Evolutionary conservation across 2,329 filamentous ascomycete genomes (phyloP), one percentile per base, ranked within the genome.

Genomic region (Penicillium thymicola): DNA sequence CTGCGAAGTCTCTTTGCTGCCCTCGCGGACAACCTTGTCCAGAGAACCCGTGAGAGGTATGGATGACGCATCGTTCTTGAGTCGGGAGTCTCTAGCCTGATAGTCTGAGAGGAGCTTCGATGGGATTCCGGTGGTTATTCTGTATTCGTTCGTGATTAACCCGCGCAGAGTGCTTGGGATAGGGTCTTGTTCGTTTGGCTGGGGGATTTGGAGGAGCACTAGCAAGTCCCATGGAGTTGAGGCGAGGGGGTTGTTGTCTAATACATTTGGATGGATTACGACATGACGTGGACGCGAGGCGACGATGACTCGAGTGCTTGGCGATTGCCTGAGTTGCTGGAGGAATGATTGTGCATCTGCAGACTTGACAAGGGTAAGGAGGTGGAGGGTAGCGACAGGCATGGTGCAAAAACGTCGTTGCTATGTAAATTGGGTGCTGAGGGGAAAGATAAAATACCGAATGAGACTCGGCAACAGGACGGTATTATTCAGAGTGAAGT

Each of bases 1-100:
- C 68, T 86, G 80, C 1, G 76, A 72, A 1, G 76, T 34, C 27
- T 58, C 34, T 58, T 73, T 60, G 61, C 72, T 14, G 14, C 38
- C 38, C 18, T 23, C 38, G 38, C 11, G 38, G 38, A 62, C 59
- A 0, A 61, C 18, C 6, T 60, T 60, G 45, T 71, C 44, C 44
- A 78, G 60, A 4, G 60, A 66, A 0, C 67, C 68, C 5, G 68
- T 70, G 8, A 70, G 47, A 4, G 69, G 64, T 21, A 23, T 41
- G 8, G 58, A 51, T 1, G 54, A 21, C 1, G 68, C 38, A 14
- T 41, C 18, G 18, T 41, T 11, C 58, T 42, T 7, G 46, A 51
- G 44, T 68, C 67, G 5, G 70, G 57, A 21, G 51, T 51, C 64
- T n/a, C 64, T 66, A 27, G 63, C 46, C 1, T 64, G 51, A 52